These are phyloP conservation scores for Trichophyton rubrum DNA, from an alignment of 2,329 filamentous ascomycete species.

Conservation along the genomic window DNA sequence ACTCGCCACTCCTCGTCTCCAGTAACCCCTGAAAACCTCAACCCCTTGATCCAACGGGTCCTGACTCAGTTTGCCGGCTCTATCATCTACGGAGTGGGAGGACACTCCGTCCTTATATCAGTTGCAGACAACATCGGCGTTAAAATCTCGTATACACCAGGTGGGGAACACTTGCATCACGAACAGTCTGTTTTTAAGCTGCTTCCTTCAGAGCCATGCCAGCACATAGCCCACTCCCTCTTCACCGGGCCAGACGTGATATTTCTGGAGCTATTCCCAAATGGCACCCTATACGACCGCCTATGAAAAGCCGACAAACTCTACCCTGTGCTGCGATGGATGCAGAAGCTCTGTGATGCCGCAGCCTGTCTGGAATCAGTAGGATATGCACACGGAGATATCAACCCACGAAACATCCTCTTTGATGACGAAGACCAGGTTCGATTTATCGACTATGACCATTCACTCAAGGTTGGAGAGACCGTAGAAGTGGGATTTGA, in stretches of 20 bases:
- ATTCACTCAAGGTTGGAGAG: constrained; percentile 1
- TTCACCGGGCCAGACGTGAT: background rate
- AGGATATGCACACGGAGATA: constrained; percentile 13
- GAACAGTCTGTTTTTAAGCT: background rate
- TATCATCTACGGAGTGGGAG: background rate
- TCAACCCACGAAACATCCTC: constrained; percentile 13
- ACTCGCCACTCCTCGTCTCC: too few relatives aligned
- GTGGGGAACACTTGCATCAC: background rate
- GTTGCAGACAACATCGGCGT: background rate
- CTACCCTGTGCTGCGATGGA: background rate
- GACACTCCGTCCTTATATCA: background rate
- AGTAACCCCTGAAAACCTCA: background rate
- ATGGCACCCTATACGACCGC: background rate
- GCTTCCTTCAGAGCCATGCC: background rate
- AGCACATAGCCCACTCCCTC: background rate
- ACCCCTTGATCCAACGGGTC: background rate
- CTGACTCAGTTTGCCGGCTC: background rate
- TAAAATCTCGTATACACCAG: background rate
- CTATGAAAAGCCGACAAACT: background rate
- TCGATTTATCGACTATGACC: constrained; percentile 14
- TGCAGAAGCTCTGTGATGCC: constrained; percentile 10
- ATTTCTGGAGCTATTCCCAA: background rate
- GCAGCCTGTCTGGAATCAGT: constrained; percentile 14
- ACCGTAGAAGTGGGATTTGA: background rate
- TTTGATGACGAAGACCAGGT: constrained; percentile 12